These are phyloP conservation scores for Trichopus zeylanicus DNA, from an alignment of 116 monocot genomes.

Conservation along the genomic window DNA sequence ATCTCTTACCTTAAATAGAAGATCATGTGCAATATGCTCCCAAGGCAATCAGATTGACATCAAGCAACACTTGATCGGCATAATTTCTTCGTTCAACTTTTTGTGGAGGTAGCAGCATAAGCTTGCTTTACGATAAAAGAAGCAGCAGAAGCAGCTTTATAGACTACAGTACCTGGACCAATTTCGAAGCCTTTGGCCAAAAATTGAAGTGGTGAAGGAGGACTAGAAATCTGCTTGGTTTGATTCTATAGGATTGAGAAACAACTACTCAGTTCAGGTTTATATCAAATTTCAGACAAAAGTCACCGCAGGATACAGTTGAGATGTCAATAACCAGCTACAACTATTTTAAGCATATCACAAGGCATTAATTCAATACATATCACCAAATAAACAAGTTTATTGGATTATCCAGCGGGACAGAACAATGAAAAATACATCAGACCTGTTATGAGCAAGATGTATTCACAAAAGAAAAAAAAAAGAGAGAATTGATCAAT, in stretches of 20 bases:
- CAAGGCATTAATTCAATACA: no score
- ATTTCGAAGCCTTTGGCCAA: constrained; percentile 43
- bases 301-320: no score
- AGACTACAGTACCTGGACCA: constrained; percentile 50
- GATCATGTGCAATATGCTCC: constrained; percentile 87
- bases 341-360: no score
- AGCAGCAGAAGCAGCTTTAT: constrained; percentile 73
- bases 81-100: constrained; percentile 26
- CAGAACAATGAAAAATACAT: no score
- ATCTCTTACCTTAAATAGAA: constrained; percentile 68
- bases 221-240: constrained; percentile 44
- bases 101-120: constrained; percentile 48
- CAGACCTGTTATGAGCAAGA: no score
- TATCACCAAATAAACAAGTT: no score
- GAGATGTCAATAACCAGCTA: no score
- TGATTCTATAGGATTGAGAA: constrained; percentile 52
- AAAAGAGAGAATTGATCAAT: no score
- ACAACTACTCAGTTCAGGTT: background rate
- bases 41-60: constrained; percentile 94
- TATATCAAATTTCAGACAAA: no score
- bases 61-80: constrained; percentile 90
- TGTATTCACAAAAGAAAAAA: no score
- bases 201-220: constrained; percentile 41
- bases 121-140: constrained; percentile 72
- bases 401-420: no score